Evolutionary conservation across 2,329 filamentous ascomycete species (phyloP).

Genomic region (Aspergillus ibericus): DNA sequence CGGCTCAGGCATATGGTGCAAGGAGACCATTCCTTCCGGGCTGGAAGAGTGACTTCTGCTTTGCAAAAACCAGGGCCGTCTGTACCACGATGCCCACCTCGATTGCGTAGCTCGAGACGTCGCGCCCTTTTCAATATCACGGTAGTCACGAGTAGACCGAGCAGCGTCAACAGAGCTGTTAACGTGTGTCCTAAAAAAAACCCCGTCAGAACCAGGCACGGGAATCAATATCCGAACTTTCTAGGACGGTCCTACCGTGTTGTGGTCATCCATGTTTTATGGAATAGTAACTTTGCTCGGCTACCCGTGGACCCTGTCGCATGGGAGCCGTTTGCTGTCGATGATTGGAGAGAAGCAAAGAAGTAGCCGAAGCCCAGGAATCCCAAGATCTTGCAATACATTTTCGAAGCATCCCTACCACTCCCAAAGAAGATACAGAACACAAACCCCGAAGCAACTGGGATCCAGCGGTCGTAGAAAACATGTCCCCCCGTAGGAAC

Average conservation of each 20-base stretch:
- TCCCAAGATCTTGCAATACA: slow-evolving; percentile 52
- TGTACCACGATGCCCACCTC: slow-evolving; percentile 12
- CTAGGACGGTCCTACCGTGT: slow-evolving; percentile 15
- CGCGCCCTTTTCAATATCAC: slow-evolving; percentile 26
- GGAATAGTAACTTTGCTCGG: slow-evolving; percentile 29
- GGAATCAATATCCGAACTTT: no score
- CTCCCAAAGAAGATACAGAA: slow-evolving; percentile 66
- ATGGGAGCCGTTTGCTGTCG: slow-evolving; percentile 12
- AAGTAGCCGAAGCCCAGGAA: slow-evolving; percentile 43
- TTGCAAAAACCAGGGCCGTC: slow-evolving; percentile 14
- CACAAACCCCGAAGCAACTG: slow-evolving; percentile 54
- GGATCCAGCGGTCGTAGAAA: slow-evolving; percentile 59
- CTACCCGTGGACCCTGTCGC: slow-evolving; percentile 28
- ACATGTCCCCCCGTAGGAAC: slow-evolving; percentile 47
- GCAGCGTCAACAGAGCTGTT: slow-evolving; percentile 6
- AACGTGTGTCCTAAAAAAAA: slow-evolving; percentile 5
- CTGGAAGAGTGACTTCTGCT: slow-evolving; percentile 9
- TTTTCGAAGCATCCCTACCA: slow-evolving; percentile 58
- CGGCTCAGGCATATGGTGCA: slow-evolving; percentile 19
- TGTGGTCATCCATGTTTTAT: slow-evolving; percentile 17
- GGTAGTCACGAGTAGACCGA: slow-evolving; percentile 1
- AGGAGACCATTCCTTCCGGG: slow-evolving; percentile 11
- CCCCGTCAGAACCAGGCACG: slow-evolving; percentile 2
- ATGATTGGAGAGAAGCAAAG: slow-evolving; percentile 26
- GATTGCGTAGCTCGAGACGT: not conserved